These are phyloP conservation scores for Fragilariopsis cylindrus DNA, from an alignment of 108 stramenopile species.

Conservation along the genomic window DNA sequence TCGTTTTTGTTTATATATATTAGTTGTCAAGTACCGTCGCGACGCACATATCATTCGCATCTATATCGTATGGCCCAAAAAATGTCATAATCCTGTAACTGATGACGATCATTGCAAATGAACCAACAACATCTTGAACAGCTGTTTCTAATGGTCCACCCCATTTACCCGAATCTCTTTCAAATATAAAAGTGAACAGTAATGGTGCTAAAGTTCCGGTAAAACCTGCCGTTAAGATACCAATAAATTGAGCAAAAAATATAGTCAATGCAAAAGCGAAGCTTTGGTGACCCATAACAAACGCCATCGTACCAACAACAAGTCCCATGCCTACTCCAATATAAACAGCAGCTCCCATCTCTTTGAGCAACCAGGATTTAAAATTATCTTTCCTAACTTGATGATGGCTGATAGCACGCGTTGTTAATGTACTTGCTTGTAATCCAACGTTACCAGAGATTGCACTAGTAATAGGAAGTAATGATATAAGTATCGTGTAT, in stretches of 20 bases:
- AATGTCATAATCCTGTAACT: constrained; percentile 48
- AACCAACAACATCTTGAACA: constrained; percentile 67
- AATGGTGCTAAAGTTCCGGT: constrained; percentile 69
- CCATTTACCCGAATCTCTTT: constrained; percentile 61
- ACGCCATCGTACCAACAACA: constrained; percentile 45
- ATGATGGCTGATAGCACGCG: constrained; percentile 52
- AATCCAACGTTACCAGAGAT: constrained; percentile 73
- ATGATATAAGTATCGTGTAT: constrained; percentile 55
- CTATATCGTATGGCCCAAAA: constrained; percentile 51
- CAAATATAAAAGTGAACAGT: constrained; percentile 55
- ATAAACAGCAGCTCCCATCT: constrained; percentile 52
- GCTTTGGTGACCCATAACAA: constrained; percentile 46
- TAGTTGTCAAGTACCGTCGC: background rate
- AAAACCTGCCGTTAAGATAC: constrained; percentile 54
- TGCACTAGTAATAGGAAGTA: constrained; percentile 60
- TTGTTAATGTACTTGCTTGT: constrained; percentile 65
- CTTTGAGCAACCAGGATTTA: constrained; percentile 50
- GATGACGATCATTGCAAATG: constrained; percentile 64
- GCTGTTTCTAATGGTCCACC: constrained; percentile 66
- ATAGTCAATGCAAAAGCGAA: constrained; percentile 54
- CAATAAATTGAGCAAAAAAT: constrained; percentile 53
- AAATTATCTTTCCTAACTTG: constrained; percentile 47
- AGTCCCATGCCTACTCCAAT: constrained; percentile 54
- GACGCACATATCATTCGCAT: constrained; percentile 49
- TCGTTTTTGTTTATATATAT: too few species aligned